Percentiles rank a stretch among this genome's conserved stretches.
These are phyloP conservation scores for Aspergillus sp. DNA, from an alignment of 2,329 filamentous ascomycete species.

Conservation along the genomic window DNA sequence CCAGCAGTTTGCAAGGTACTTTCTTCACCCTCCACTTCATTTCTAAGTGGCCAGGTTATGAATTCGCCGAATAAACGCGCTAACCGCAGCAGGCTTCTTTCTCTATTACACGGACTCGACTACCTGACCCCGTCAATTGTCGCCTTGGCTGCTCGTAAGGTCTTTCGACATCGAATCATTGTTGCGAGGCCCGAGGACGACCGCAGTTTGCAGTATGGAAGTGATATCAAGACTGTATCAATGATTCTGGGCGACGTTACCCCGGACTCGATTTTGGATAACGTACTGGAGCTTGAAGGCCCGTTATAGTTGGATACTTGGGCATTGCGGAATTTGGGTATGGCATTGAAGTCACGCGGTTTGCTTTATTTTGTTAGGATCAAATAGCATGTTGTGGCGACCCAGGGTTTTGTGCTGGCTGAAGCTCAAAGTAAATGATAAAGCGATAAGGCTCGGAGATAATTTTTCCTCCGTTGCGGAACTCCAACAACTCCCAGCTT, in stretches of 20 bases:
- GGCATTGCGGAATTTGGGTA: no score
- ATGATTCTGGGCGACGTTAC: constrained; percentile 53
- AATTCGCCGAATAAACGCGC: neutral
- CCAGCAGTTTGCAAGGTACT: constrained; percentile 52
- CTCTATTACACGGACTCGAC: constrained; percentile 68
- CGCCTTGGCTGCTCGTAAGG: constrained; percentile 69
- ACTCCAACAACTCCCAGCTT: constrained; percentile 3
- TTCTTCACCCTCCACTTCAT: no score
- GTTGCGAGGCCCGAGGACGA: constrained; percentile 63
- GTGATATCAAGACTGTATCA: constrained; percentile 60
- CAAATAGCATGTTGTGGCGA: no score
- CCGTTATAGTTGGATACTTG: no score
- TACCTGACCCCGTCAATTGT: constrained; percentile 81
- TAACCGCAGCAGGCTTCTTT: constrained; percentile 43
- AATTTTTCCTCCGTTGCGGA: constrained; percentile 9
- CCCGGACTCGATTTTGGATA: constrained; percentile 48
- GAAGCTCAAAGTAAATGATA: no score
- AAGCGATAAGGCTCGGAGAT: no score
- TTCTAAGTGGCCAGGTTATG: no score
- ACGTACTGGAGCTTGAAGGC: constrained; percentile 49
- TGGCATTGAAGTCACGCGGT: no score
- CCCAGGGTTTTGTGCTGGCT: no score
- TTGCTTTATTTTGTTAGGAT: no score
- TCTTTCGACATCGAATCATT: constrained; percentile 75
- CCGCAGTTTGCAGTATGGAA: constrained; percentile 89